Conservation (phyloP, 2,329 filamentous ascomycete genomes). For the Berkeleyomyces basicola region DNA sequence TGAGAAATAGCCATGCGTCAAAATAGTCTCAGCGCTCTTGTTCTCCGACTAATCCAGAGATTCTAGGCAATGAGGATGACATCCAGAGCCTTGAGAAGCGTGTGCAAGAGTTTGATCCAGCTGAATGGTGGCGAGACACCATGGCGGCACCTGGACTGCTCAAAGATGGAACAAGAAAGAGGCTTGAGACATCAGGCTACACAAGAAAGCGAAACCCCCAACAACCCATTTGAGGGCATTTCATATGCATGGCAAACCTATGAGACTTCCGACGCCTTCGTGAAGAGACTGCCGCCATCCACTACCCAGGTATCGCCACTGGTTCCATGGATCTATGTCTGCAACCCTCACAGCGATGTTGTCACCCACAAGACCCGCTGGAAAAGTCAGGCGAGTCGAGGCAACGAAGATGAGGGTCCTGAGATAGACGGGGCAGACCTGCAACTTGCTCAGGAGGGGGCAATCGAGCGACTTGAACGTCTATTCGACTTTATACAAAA, state of each 20-base stretch:
- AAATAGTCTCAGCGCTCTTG: background rate
- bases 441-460: slow-evolving; percentile 33
- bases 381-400: slow-evolving; percentile 24
- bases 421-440: slow-evolving; percentile 30
- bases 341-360: slow-evolving; percentile 39
- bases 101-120: slow-evolving; percentile 32
- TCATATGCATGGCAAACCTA: slow-evolving; percentile 42
- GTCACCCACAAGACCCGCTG: slow-evolving; percentile 21
- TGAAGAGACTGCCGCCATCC: slow-evolving; percentile 50
- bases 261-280: slow-evolving; percentile 48
- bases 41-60: background rate
- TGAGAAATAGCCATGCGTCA: background rate
- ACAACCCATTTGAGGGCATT: slow-evolving; percentile 43
- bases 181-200: background rate
- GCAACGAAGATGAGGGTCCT: slow-evolving; percentile 33
- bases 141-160: slow-evolving; percentile 8
- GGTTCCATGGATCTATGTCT: slow-evolving; percentile 56
- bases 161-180: background rate
- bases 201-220: slow-evolving; percentile 21
- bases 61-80: slow-evolving; percentile 37
- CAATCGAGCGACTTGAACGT: slow-evolving; percentile 32
- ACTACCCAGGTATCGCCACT: slow-evolving; percentile 32
- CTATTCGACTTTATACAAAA: slow-evolving; percentile 31
- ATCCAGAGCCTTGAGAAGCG: slow-evolving; percentile 31
- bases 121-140: slow-evolving; percentile 31